These are phyloP conservation scores for Eragrostis nindensis DNA, from an alignment of 176 grass and related monocot genomes.

Conservation along the genomic window DNA sequence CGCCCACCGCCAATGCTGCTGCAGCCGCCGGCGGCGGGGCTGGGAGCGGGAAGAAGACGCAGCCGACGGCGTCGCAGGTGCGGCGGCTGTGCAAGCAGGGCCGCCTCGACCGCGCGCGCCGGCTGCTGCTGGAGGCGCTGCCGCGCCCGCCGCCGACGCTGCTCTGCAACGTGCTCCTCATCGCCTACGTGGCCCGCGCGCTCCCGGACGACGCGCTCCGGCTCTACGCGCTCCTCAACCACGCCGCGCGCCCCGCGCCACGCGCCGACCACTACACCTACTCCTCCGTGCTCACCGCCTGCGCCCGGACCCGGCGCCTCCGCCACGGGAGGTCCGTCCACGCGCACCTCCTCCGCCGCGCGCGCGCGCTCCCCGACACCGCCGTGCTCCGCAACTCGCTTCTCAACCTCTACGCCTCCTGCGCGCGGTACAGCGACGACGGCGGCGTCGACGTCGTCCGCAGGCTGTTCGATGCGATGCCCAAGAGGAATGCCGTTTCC, in stretches of 20 bases:
- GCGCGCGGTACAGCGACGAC: neutral
- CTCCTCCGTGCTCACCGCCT: conserved; percentile 86
- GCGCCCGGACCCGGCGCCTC: conserved; percentile 65
- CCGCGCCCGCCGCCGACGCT: conserved; percentile 58
- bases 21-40: neutral
- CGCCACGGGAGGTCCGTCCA: conserved; percentile 76
- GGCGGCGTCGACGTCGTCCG: conserved; percentile 45
- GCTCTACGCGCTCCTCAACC: conserved; percentile 86
- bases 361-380: conserved; percentile 47
- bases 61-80: conserved; percentile 52
- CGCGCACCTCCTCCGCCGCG: conserved; percentile 67
- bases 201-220: conserved; percentile 71
- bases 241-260: conserved; percentile 21
- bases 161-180: conserved; percentile 84
- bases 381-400: conserved; percentile 82
- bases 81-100: conserved; percentile 79
- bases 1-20: neutral
- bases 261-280: conserved; percentile 90
- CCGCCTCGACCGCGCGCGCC: conserved; percentile 67
- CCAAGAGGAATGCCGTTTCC: conserved; percentile 68
- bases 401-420: conserved; percentile 87
- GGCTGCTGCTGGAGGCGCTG: conserved; percentile 63
- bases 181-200: conserved; percentile 77
- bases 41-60: conserved; percentile 3
- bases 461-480: conserved; percentile 79